Evolutionary conservation across 169 alveolate species (phyloP), one percentile per base, ranked within the genome.

Genomic region (Plasmodium gallinaceum): DNA sequence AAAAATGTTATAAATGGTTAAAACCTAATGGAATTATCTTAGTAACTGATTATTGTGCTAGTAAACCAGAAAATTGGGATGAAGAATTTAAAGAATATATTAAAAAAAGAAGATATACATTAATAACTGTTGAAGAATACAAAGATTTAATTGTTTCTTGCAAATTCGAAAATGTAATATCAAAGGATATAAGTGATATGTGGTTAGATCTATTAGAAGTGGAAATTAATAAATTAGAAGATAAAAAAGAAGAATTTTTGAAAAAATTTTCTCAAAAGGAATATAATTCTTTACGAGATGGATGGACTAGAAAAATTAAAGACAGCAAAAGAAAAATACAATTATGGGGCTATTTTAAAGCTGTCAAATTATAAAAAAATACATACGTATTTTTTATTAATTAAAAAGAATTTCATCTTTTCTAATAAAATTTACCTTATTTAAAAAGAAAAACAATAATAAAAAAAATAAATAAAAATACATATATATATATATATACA

Each of bases 11-110:
- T 37, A 18, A 14, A 39, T 74, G 88, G 88, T 45, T 74, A 43
- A 74, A 74, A 24, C 88, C 88, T 37, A 74, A 60, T 57, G 88
- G 88, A 22, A 43, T 61, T 14, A 39, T 74, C 8, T 74, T 74
- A 32, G 60, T 74, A 16, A 74, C 88, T 0, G 88, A 74, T 46
- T 74, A 74, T 46, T 74, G 88, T 74, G 88, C 88, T 39, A 48
- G 43, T 7, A 45, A 57, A 32, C 32, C 26, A 60, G 88, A 74
- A 58, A 74, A 74, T 1, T 74, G 88, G 88, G 88, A 74, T 46
- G 62, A 57, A 58, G 88, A 74, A 60, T 74, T 74, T 46, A 74
- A 74, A 48, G 88, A 60, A 32, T 74, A 74, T 64, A 24, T 74
- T 20, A 58, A 57, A n/a, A 6, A 58, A 37, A 74, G 88, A 58